phyloP scores from a whole-genome alignment of 2,329 filamentous ascomycete genomes.

The Clonostachys rosea region DNA sequence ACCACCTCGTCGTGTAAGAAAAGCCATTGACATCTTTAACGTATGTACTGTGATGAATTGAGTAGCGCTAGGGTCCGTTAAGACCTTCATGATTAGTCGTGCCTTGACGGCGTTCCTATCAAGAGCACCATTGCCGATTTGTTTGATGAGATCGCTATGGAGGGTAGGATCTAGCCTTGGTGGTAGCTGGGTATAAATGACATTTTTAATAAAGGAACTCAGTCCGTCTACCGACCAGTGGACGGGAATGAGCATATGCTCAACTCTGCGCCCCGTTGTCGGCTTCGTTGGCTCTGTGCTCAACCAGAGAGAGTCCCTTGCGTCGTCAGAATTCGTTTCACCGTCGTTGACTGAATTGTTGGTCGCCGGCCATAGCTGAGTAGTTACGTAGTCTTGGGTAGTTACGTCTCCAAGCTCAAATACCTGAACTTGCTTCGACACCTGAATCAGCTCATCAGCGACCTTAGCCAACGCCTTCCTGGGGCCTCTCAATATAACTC shows the following conservation, averaged over 20 bases:
- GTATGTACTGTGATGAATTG: background rate
- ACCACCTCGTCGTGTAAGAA: conserved; percentile 27
- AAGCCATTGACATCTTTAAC: conserved; percentile 28
- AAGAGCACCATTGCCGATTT: conserved; percentile 21
- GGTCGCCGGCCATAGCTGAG: conserved; percentile 27
- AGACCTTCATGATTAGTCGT: conserved; percentile 26
- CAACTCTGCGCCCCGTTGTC: conserved; percentile 21
- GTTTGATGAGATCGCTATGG: conserved; percentile 14
- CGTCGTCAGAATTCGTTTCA: conserved; percentile 11
- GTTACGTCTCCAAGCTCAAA: conserved; percentile 28
- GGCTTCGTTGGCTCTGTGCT: conserved; percentile 9
- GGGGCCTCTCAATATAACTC: conserved; percentile 23
- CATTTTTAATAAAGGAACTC: background rate
- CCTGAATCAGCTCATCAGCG: conserved; percentile 22
- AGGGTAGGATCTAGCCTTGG: conserved; percentile 25
- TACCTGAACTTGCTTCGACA: conserved; percentile 21
- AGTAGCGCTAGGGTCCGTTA: conserved; percentile 18
- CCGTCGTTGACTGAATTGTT: background rate
- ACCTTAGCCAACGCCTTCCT: conserved; percentile 21
- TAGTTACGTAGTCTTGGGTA: conserved; percentile 23
- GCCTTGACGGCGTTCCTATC: conserved; percentile 32
- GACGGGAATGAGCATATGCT: conserved; percentile 29
- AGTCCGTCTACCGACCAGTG: background rate
- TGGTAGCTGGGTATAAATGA: conserved; percentile 22
- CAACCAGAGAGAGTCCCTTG: conserved; percentile 22